Evolutionary conservation across 768 basidiomycete species (phyloP), one percentile per base, ranked within the genome.

Genomic region (Lactarius sp.): DNA sequence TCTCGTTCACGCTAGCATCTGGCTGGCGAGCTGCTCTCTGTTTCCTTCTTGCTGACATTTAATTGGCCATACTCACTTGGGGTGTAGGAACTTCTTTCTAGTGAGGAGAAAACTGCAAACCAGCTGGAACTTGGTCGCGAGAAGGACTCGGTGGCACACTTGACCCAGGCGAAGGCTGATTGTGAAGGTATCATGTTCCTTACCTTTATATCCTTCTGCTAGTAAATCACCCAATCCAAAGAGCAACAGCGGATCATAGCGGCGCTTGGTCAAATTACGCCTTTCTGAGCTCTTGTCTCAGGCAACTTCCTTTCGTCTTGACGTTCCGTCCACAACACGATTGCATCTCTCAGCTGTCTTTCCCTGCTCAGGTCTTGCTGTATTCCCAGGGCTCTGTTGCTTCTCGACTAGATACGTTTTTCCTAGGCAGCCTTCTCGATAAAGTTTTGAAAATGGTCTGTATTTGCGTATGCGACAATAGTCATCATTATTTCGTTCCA

Each of bases 161-260:
- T 65, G 50, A 6, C 49, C 20, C 41, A 46, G 10, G 64, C 59
- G 41, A 65, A 54, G 54, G 54, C 47, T 9, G 59, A 65, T 51
- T 60, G 59, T 39, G 59, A 65, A 65, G 64, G 64, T 65, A 65
- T 44, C 36, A 20, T n/a, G 33, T 12, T 7, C 12, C 13, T 60
- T 18, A 33, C 31, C 18, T 27, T 22, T 39, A 0, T 22, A 8
- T 20, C 27, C 12, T 56, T 33, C 36, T 5, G 36, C 14, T 60
- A 3, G 59, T 60, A 20, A 60, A 42, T 27, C 20, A 34, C 52
- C 44, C 22, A 22, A 52, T 37, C 27, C 16, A 20, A 65, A 65
- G 64, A 60, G 41, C 64, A 60, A 56, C 31, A n/a, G 22, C 54
- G n/a, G 8, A 39, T 60, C 18, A 44, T 60, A 42, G 47, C 39